Percentiles rank a stretch among this genome's conserved stretches.
Evolutionary conservation across 768 basidiomycete genomes (phyloP).

Genomic region (Phaeolepiota aurea): DNA sequence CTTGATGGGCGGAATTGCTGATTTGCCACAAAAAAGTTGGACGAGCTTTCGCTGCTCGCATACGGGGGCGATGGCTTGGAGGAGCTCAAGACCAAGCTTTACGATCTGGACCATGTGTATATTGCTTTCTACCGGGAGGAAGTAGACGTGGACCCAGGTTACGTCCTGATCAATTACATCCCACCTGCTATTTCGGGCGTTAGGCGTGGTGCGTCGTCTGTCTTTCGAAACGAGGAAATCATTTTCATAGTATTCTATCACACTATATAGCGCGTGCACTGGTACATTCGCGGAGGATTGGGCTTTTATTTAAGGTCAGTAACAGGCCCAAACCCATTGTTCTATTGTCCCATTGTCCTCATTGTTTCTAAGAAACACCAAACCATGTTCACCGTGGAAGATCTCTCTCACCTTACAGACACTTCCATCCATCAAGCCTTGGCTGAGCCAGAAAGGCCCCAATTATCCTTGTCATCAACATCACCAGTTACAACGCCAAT

Average conservation of each 20-base stretch:
- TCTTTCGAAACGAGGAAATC: neutral
- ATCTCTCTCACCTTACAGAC: slow-evolving; percentile 32
- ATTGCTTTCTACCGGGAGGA: slow-evolving; percentile 41
- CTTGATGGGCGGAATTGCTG: neutral
- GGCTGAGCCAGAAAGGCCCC: slow-evolving; percentile 16
- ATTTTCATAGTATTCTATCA: slow-evolving; percentile 3
- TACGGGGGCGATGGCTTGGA: slow-evolving; percentile 32
- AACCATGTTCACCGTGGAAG: slow-evolving; percentile 36
- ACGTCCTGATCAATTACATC: slow-evolving; percentile 35
- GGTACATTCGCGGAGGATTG: slow-evolving; percentile 39
- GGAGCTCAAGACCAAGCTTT: slow-evolving; percentile 36
- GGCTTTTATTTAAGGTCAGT: slow-evolving; percentile 35
- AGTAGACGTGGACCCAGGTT: slow-evolving; percentile 24
- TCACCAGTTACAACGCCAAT: slow-evolving; percentile 5
- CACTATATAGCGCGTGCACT: slow-evolving; percentile 31
- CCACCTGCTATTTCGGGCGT: slow-evolving; percentile 31
- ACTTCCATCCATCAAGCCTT: slow-evolving; percentile 28
- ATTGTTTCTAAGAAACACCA: slow-evolving; percentile 31
- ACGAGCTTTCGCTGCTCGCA: slow-evolving; percentile 30
- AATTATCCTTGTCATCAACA: too few relatives aligned
- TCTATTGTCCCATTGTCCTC: slow-evolving; percentile 10
- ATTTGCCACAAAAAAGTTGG: slow-evolving; percentile 16
- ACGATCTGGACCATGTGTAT: slow-evolving; percentile 27
- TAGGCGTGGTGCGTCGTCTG: slow-evolving; percentile 14
- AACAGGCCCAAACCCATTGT: slow-evolving; percentile 11